Base-by-base conservation (phyloP, 169 alveolate genomes). In the Cystoisospora suis region DNA sequence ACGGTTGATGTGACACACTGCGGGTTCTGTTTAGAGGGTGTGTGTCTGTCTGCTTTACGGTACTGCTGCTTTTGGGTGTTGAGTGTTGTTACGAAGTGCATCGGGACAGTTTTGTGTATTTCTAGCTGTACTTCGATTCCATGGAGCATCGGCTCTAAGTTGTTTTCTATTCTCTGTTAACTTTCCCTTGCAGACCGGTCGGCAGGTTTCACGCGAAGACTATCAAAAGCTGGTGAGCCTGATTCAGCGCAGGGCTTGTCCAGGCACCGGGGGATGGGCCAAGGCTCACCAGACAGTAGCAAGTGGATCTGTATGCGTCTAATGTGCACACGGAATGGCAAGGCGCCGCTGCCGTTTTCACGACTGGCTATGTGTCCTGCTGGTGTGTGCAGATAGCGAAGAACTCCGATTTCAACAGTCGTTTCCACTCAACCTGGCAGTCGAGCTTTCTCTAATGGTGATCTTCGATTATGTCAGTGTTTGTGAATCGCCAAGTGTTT, bases 371-470 rank as follows among this genome's bases (percentile, higher is more conserved):
- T 53, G 29, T 53, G 65, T 53, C 65, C 23, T 12, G 27, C 29
- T 9, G 20, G 20, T 61, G 75, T 27, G 42, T 34, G 81, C 45
- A 70, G 81, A 29, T 70, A 29, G 81, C 81, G 81, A n/a, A 36
- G 81, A 20, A 44, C 29, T 70, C 81, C 34, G 81, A 70, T 20
- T 29, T 70, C 34, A 70, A 70, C 45, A 70, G 23, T n/a, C 81
- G 81, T 47, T 70, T 70, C 38, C 42, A 12, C 42, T 70, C 81
- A 27, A 70, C 81, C 3, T 70, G 81, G 81, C 81, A 70, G 46
- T 32, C 42, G 34, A 70, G 81, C 46, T 70, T 70, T n/a, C 38
- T 36, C 27, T 70, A 36, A 34, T 36, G 2, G 3, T 61, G 6
- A 7, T n/a, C 6, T 9, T 5, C 5, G 29, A 61, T 27, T 4